These are phyloP conservation scores for Lactifluus subvellereus DNA, from an alignment of 768 basidiomycete species.

Conservation along the genomic window DNA sequence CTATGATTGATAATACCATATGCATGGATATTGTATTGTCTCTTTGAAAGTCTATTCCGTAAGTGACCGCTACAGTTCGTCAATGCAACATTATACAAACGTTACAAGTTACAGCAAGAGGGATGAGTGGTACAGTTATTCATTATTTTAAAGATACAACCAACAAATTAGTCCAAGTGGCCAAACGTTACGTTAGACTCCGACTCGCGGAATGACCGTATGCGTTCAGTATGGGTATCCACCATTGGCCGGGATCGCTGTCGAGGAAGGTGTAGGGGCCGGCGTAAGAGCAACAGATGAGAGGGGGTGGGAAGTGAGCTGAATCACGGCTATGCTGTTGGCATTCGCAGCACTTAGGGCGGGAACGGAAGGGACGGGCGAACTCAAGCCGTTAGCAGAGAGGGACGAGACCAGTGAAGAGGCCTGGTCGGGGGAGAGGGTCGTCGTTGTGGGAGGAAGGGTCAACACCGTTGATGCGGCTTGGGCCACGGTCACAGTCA, in stretches of 20 bases:
- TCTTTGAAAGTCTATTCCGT: background rate
- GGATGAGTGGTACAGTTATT: background rate
- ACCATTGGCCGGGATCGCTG: background rate
- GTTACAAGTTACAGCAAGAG: background rate
- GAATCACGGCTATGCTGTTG: background rate
- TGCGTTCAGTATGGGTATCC: background rate
- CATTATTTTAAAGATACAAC: background rate
- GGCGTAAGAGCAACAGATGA: background rate
- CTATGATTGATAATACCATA: conserved; percentile 19
- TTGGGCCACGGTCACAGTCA: conserved; percentile 23
- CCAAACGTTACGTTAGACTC: background rate
- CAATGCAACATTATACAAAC: background rate
- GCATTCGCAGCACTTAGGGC: background rate
- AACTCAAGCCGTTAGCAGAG: conserved; percentile 18
- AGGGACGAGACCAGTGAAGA: conserved; percentile 20
- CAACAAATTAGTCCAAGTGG: background rate
- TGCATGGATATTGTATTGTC: conserved; percentile 7
- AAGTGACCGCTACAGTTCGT: background rate
- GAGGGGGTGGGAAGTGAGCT: background rate
- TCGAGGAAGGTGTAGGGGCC: background rate
- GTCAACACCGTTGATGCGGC: conserved; percentile 18
- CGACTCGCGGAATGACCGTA: background rate
- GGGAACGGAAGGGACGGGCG: conserved; percentile 37
- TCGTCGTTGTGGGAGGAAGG: conserved; percentile 36
- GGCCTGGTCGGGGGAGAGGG: conserved; percentile 41